phyloP scores from a whole-genome alignment of 768 basidiomycete species.

The Kwoniella europaea region DNA sequence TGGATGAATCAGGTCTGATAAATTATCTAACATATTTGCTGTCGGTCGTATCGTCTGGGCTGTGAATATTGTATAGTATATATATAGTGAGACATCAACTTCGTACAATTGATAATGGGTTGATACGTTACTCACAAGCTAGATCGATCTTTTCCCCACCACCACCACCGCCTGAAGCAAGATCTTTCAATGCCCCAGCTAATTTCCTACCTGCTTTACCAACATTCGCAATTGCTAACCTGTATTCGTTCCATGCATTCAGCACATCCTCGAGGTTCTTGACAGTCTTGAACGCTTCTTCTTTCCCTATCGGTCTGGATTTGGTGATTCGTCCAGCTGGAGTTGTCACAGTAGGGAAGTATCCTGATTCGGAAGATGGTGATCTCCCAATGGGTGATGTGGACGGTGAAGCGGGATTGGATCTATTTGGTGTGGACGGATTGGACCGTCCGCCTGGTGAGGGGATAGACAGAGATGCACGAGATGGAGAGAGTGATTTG shows the following conservation, averaged over 20 bases:
- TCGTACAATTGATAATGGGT: not conserved
- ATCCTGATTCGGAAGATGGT: not conserved
- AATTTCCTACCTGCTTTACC: slow-evolving; percentile 21
- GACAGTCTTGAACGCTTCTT: slow-evolving; percentile 22
- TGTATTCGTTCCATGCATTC: slow-evolving; percentile 24
- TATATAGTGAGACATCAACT: not conserved
- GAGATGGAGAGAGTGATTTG: slow-evolving; percentile 9
- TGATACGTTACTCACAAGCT: slow-evolving; percentile 8
- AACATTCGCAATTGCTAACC: slow-evolving; percentile 1
- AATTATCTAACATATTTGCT: slow-evolving; percentile 11
- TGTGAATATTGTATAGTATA: not conserved
- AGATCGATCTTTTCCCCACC: slow-evolving; percentile 22
- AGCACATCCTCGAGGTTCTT: slow-evolving; percentile 21
- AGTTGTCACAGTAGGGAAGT: not conserved
- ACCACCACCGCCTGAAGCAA: slow-evolving; percentile 7
- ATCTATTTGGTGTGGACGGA: not conserved
- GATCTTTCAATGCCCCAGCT: slow-evolving; percentile 18
- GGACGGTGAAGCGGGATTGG: not conserved
- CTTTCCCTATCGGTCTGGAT: not conserved
- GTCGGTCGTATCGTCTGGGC: slow-evolving; percentile 26
- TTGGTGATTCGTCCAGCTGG: not conserved
- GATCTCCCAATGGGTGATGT: slow-evolving; percentile 4
- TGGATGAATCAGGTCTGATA: slow-evolving; percentile 4
- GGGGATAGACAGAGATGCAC: slow-evolving; percentile 10
- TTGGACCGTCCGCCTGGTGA: not conserved